Conservation (phyloP, 1,284 basidiomycete species). For the Microbotryomycetes sp. region DNA sequence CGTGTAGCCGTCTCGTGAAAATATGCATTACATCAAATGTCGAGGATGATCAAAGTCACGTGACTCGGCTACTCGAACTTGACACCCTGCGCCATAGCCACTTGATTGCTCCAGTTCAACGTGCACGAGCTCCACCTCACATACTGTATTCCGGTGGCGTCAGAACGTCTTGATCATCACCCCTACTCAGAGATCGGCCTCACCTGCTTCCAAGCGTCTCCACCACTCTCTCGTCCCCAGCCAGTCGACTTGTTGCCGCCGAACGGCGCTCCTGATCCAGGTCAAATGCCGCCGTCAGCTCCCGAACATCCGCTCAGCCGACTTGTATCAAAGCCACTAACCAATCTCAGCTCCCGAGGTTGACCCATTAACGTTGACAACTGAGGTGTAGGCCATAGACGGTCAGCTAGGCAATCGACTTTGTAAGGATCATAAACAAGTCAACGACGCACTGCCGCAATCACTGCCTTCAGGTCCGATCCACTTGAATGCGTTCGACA, state of each 20-base stretch:
- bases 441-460: constrained; percentile 17
- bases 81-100: constrained; percentile 87
- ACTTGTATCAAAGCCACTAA: too few relatives aligned
- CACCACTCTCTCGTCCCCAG: constrained; percentile 94
- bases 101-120: constrained; percentile 81
- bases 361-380: constrained; percentile 71
- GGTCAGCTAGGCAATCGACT: too few relatives aligned
- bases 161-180: too few relatives aligned
- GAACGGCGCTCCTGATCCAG: constrained; percentile 3
- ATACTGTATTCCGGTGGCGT: constrained; percentile 35
- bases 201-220: constrained; percentile 95
- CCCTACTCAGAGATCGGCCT: too few relatives aligned
- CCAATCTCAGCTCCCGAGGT: constrained; percentile 92
- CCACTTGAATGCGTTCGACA: constrained; percentile 78
- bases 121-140: constrained; percentile 63
- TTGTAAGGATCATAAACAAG: too few relatives aligned
- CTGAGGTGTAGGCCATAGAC: too few relatives aligned
- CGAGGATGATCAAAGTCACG: too few relatives aligned
- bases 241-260: constrained; percentile 64
- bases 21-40: neutral
- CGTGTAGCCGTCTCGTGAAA: neutral
- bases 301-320: too few relatives aligned
- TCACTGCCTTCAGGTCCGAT: constrained; percentile 49
- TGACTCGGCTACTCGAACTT: constrained; percentile 49
- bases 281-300: too few relatives aligned